Evolutionary conservation across 495 filamentous ascomycete species (phyloP).

Genomic region (Tricharina praecox): DNA sequence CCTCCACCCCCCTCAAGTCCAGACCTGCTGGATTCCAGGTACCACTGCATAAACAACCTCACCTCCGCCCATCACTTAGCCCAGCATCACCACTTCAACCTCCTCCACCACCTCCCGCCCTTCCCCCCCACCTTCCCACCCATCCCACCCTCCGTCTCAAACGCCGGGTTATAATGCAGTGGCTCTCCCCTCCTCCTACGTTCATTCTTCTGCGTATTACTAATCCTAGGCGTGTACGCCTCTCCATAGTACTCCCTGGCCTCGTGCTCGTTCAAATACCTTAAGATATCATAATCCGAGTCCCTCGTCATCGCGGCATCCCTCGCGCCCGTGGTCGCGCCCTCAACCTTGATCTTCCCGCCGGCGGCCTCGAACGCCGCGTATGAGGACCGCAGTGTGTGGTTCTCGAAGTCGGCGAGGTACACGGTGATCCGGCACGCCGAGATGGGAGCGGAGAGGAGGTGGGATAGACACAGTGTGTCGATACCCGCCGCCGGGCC

Average conservation of each 20-base stretch:
- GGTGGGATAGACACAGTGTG: not conserved
- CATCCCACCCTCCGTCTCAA: too few relatives aligned
- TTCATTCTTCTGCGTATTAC: not conserved
- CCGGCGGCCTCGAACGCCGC: not conserved
- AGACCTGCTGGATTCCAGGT: too few relatives aligned
- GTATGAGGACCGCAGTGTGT: too few relatives aligned
- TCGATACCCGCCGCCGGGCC: constrained; percentile 1
- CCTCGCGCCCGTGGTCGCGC: not conserved
- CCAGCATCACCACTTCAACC: too few relatives aligned
- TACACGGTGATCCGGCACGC: not conserved
- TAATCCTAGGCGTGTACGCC: not conserved
- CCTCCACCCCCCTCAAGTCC: too few relatives aligned
- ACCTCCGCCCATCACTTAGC: too few relatives aligned
- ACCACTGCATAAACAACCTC: too few relatives aligned
- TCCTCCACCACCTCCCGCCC: too few relatives aligned
- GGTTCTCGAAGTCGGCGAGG: not conserved
- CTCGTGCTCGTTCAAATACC: constrained; percentile 27
- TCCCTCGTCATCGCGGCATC: not conserved
- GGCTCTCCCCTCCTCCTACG: not conserved
- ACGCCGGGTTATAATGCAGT: too few relatives aligned
- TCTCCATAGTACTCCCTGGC: constrained; percentile 18
- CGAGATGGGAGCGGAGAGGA: not conserved
- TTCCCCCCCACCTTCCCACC: too few relatives aligned
- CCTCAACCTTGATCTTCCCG: not conserved
- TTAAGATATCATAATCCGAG: constrained; percentile 13